A percentile compares a stretch with the other conserved stretches of the same genome.
These are phyloP conservation scores for Symbiodinium natans DNA, from an alignment of 73 alveolate genomes.

Conservation along the genomic window DNA sequence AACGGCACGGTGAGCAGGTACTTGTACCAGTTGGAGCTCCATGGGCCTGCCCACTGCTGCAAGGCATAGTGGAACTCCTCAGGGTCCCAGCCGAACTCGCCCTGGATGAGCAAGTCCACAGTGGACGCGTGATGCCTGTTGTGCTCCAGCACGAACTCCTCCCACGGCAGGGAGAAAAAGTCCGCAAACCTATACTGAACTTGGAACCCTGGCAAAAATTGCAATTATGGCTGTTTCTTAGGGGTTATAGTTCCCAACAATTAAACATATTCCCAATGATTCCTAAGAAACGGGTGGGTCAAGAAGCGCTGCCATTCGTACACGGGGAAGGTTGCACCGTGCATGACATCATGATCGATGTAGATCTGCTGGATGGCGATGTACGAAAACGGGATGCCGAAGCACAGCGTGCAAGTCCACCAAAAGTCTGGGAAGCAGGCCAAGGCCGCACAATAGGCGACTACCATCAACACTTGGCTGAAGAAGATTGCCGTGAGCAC, in stretches of 20 bases:
- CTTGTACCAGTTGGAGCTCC: slow-evolving; percentile 65
- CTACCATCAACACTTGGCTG: slow-evolving; percentile 34
- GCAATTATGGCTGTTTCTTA: too few species aligned
- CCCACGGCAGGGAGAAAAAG: slow-evolving; percentile 74
- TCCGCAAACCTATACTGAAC: too few species aligned
- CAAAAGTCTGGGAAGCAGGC: slow-evolving; percentile 59
- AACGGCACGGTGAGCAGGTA: background rate
- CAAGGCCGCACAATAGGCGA: slow-evolving; percentile 55
- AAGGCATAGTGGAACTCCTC: slow-evolving; percentile 31
- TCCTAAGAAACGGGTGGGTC: background rate
- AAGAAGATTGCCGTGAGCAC: background rate
- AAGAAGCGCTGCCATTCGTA: slow-evolving; percentile 23
- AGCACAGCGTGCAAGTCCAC: slow-evolving; percentile 73
- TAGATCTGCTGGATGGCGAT: slow-evolving; percentile 4
- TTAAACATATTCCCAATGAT: background rate
- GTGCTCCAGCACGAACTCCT: slow-evolving; percentile 70
- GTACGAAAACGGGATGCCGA: slow-evolving; percentile 54
- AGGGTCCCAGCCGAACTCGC: slow-evolving; percentile 90
- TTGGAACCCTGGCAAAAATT: too few species aligned
- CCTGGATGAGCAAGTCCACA: slow-evolving; percentile 65
- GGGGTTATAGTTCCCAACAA: too few species aligned
- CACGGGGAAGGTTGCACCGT: slow-evolving; percentile 9
- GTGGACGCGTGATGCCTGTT: slow-evolving; percentile 78
- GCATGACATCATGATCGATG: slow-evolving; percentile 30
- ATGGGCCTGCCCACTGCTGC: background rate